A percentile compares a stretch with the other conserved stretches of the same genome.
These are phyloP conservation scores for Dendrobium chrysotoxum DNA, from an alignment of 106 monocot species.

Conservation along the genomic window DNA sequence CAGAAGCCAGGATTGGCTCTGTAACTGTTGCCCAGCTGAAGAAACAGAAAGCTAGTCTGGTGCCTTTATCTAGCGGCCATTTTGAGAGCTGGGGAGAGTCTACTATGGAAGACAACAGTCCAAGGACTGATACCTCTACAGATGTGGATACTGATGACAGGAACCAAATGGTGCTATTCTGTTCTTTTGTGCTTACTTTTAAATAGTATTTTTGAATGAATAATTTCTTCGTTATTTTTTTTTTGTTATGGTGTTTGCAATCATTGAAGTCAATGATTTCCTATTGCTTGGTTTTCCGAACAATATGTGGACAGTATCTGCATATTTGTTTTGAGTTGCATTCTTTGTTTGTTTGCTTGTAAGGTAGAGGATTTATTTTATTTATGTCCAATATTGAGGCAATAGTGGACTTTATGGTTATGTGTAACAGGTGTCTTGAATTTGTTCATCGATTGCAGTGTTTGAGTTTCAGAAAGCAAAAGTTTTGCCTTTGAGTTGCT, in stretches of 20 bases:
- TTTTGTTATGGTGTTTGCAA: background rate
- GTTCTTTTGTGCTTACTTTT: background rate
- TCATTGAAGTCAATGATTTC: background rate
- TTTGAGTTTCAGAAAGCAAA: background rate
- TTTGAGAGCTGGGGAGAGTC: conserved; percentile 47
- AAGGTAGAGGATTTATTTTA: background rate
- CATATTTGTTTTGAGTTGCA: background rate
- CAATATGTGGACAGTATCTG: background rate
- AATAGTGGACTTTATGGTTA: background rate
- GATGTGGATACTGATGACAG: conserved; percentile 52
- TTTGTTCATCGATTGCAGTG: background rate
- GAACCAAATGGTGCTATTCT: conserved; percentile 33
- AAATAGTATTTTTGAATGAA: background rate
- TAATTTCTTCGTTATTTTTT: background rate
- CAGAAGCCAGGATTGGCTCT: conserved; percentile 20
- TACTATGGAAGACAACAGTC: conserved; percentile 60
- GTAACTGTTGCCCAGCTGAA: conserved; percentile 8
- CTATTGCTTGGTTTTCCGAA: background rate
- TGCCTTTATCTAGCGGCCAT: conserved; percentile 13
- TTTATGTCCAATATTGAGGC: background rate
- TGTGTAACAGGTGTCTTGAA: background rate
- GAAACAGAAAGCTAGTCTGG: background rate
- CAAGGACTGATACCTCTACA: conserved; percentile 58
- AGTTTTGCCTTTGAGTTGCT: background rate
- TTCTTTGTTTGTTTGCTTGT: background rate